Evolutionary conservation across 2,329 filamentous ascomycete species (phyloP).

Genomic region (Cucurbitaria berberidis): DNA sequence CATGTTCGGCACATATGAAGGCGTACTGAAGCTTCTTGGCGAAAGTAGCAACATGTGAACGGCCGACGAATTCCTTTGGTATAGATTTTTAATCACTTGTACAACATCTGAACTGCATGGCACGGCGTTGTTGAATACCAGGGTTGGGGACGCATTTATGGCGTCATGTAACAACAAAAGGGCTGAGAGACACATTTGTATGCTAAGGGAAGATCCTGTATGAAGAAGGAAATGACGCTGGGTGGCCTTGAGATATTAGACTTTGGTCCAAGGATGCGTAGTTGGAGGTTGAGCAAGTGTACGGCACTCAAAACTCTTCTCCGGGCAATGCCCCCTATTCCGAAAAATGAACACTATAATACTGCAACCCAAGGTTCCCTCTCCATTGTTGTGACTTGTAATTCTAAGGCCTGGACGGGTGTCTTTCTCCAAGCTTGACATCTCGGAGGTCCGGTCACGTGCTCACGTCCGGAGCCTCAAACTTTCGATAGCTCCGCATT

Average conservation of each 20-base stretch:
- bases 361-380: not conserved
- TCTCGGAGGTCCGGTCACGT: slow-evolving; percentile 18
- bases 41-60: slow-evolving; percentile 49
- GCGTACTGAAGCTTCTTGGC: slow-evolving; percentile 56
- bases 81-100: slow-evolving; percentile 4
- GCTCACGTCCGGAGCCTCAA: slow-evolving; percentile 9
- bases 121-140: slow-evolving; percentile 10
- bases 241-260: not conserved
- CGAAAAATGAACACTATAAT: not conserved
- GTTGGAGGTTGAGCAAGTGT: not conserved
- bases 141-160: slow-evolving; percentile 5
- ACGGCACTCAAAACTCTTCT: not conserved
- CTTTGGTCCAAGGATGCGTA: not conserved
- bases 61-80: not conserved
- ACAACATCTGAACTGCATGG: slow-evolving; percentile 16
- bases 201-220: slow-evolving; percentile 1
- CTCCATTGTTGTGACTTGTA: no score
- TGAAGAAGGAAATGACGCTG: not conserved
- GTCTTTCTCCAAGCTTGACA: no score
- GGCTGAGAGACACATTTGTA: slow-evolving; percentile 13
- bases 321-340: not conserved
- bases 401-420: no score
- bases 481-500: slow-evolving; percentile 16
- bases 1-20: slow-evolving; percentile 87
- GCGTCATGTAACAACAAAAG: slow-evolving; percentile 9